Base-by-base conservation (phyloP, 2,329 filamentous ascomycete species). In the Botrytis porri region DNA sequence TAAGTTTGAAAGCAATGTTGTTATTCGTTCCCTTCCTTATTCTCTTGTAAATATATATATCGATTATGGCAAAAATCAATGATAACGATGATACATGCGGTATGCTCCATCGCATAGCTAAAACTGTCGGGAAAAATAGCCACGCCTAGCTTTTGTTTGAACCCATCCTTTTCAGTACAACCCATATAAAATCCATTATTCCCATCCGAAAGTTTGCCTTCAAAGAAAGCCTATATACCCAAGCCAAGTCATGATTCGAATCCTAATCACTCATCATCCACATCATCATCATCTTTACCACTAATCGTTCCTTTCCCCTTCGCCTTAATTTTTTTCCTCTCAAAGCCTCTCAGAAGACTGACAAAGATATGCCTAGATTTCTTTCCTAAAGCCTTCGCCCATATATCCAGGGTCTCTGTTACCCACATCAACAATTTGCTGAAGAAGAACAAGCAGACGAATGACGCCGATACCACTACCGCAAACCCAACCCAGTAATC, bases 401-500 rank as follows among this genome's bases (percentile, higher is more conserved):
- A 75, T 9, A 48, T 63, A 75, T 86, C 85, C 51, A 86, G 75
- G 32, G 81, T 78, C 72, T 86, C 84, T 75, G 82, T 85, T n/a
- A 83, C 77, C 75, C 83, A 82, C 82, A 85, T 84, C 77, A 86
- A 79, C 71, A 85, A 73, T 61, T 82, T 81, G 73, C 83, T 83
- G 76, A 86, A 86, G 79, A 86, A 86, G 79, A 89, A 86, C 62
- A 94, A 81, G 54, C 86, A 81, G 14, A 89, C 74, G 69, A 91
- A 85, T 0, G 89, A 91, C 37, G 90, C 75, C 22, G 85, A 84
- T 69, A 92, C 85, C 25, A 93, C 86, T 45, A 90, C 86, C 0
- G 84, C 87, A 82, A 94, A 94, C 41, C 86, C 83, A 67, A 87
- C 84, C 92, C 92, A 94, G 80, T 92, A 94, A 61, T 88, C 87